These are phyloP conservation scores for Protomyces lactucae-debilis DNA, from an alignment of 1,139 yeast species.

Conservation along the genomic window DNA sequence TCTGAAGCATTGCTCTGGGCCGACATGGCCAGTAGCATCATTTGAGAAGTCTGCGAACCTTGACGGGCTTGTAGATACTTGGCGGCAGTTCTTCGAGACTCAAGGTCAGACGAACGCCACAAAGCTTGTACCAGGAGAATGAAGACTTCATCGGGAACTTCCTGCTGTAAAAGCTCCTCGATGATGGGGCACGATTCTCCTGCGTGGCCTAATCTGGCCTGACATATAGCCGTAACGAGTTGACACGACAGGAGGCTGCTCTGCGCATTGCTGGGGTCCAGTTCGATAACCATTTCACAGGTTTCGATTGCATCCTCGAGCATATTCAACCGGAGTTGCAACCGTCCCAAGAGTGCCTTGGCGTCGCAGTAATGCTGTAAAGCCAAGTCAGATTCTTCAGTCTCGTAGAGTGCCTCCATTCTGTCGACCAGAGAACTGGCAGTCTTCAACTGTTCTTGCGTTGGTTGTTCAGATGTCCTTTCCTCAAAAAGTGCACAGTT, in stretches of 20 bases:
- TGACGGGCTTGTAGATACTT: too few species aligned
- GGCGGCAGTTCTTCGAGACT: too few species aligned
- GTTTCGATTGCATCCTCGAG: constrained; percentile 58
- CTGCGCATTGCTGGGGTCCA: constrained; percentile 35
- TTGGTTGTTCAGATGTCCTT: background rate
- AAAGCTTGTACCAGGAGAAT: background rate
- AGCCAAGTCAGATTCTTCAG: constrained; percentile 9
- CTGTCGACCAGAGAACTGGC: background rate
- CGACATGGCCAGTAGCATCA: too few species aligned
- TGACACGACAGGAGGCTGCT: constrained; percentile 9
- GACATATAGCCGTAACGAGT: background rate
- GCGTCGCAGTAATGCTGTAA: constrained; percentile 39
- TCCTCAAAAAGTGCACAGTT: background rate
- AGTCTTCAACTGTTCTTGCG: background rate
- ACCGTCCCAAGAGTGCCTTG: constrained; percentile 66
- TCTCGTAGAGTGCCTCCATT: constrained; percentile 7
- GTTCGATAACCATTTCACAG: constrained; percentile 54
- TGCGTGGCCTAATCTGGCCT: background rate
- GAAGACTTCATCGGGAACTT: background rate
- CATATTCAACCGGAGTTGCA: constrained; percentile 55
- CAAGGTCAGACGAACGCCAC: background rate
- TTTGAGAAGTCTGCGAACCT: too few species aligned
- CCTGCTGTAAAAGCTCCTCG: background rate
- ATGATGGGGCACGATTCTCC: constrained; percentile 1
- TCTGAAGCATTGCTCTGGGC: too few species aligned